phyloP scores from a whole-genome alignment of 2,329 filamentous ascomycete genomes.

The Zasmidium cellare region DNA sequence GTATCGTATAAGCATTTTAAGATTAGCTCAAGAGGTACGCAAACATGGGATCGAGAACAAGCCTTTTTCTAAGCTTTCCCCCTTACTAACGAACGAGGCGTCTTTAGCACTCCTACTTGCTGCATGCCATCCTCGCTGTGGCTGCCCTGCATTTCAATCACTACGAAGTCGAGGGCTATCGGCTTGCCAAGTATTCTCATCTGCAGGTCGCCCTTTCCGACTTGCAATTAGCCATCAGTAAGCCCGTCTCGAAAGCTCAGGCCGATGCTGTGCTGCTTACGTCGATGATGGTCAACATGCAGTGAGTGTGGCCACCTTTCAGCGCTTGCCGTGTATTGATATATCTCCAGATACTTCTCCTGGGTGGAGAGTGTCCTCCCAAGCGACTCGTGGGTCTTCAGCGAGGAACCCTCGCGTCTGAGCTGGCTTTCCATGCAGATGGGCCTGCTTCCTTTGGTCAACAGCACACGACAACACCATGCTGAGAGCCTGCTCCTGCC shows the following conservation, averaged over 20 bases:
- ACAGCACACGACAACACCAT: not conserved
- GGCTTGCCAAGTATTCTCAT: not conserved
- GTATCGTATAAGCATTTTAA: slow-evolving; percentile 10
- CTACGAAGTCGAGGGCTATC: not conserved
- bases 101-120: not conserved
- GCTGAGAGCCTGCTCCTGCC: not conserved
- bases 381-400: not conserved
- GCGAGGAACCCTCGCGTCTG: not conserved
- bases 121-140: slow-evolving; percentile 4
- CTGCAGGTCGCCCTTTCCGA: not conserved
- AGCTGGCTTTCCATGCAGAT: not conserved
- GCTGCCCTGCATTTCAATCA: not conserved
- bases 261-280: slow-evolving; percentile 1
- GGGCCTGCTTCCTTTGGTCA: not conserved
- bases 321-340: not conserved
- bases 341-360: not conserved
- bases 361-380: not conserved
- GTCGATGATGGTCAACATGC: slow-evolving; percentile 5
- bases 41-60: not conserved
- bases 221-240: not conserved
- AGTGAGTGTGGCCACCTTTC: not conserved
- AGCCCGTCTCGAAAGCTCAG: not conserved
- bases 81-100: not conserved
- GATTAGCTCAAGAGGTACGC: slow-evolving; percentile 12
- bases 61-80: not conserved